Conservation (phyloP, 305 asterid genomes). For the Ajuga reptans region DNA sequence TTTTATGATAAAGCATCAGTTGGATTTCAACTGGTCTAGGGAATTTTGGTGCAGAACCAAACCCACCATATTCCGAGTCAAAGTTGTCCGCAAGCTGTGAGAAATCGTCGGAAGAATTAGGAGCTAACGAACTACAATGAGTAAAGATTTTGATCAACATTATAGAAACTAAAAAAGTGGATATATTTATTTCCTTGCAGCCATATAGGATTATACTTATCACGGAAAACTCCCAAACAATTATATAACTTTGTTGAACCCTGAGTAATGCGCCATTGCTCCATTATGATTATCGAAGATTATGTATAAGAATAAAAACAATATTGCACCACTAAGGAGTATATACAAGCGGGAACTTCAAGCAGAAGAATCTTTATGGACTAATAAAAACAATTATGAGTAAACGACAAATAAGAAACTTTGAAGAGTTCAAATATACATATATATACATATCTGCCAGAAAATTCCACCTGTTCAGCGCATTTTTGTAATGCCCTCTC, state of each 20-base stretch:
- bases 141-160: not conserved
- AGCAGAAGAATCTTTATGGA: not conserved
- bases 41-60: constrained; percentile 93
- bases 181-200: not conserved
- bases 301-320: not conserved
- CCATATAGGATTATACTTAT: not conserved
- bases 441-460: not conserved
- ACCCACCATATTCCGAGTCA: constrained; percentile 75
- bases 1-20: constrained; percentile 73
- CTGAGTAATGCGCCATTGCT: not conserved
- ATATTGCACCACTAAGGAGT: not conserved
- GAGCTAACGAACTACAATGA: not conserved
- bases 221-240: not conserved
- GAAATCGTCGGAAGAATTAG: constrained; percentile 13
- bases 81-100: constrained; percentile 61
- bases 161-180: not conserved
- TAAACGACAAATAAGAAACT: not conserved
- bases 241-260: not conserved
- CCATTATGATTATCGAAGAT: not conserved
- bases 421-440: not conserved
- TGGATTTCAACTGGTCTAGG: constrained; percentile 92
- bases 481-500: constrained; percentile 55
- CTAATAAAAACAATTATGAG: not conserved
- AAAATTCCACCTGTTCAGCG: constrained; percentile 60
- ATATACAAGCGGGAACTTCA: not conserved